Evolutionary conservation across 352 stramenopile genomes (phyloP).

Genomic region (Pythium rhizo-oryzae): DNA sequence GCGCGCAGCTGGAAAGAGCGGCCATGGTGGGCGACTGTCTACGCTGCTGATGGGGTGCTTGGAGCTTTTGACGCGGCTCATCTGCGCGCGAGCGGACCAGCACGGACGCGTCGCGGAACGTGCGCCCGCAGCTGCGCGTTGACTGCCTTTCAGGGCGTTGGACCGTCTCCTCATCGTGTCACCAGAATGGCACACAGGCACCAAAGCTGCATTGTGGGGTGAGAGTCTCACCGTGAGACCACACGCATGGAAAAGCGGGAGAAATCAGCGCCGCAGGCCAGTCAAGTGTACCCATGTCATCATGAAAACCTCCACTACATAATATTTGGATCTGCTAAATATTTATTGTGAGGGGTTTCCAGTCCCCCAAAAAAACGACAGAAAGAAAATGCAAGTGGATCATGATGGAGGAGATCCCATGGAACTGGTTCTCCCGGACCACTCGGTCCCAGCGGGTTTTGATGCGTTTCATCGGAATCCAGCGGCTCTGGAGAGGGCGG

Average conservation of each 20-base stretch:
- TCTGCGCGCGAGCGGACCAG: not conserved
- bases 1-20: constrained; percentile 6
- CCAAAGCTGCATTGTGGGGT: too few species aligned
- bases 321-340: not conserved
- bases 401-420: too few species aligned
- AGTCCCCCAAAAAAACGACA: not conserved
- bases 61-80: constrained; percentile 1
- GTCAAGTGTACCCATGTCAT: constrained; percentile 10
- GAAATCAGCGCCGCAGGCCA: too few species aligned
- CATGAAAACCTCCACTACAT: not conserved
- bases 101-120: constrained; percentile 4
- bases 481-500: too few species aligned
- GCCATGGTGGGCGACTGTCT: constrained; percentile 9
- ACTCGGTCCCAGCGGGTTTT: too few species aligned
- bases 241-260: not conserved
- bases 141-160: too few species aligned
- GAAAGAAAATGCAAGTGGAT: too few species aligned
- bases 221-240: too few species aligned
- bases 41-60: constrained; percentile 7
- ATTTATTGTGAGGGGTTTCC: not conserved
- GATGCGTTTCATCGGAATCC: too few species aligned
- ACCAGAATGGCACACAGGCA: not conserved
- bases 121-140: constrained; percentile 7
- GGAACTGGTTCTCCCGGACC: too few species aligned
- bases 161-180: not conserved